These are phyloP conservation scores for Babesia gibsoni DNA, from an alignment of 169 alveolate species.

Conservation along the genomic window DNA sequence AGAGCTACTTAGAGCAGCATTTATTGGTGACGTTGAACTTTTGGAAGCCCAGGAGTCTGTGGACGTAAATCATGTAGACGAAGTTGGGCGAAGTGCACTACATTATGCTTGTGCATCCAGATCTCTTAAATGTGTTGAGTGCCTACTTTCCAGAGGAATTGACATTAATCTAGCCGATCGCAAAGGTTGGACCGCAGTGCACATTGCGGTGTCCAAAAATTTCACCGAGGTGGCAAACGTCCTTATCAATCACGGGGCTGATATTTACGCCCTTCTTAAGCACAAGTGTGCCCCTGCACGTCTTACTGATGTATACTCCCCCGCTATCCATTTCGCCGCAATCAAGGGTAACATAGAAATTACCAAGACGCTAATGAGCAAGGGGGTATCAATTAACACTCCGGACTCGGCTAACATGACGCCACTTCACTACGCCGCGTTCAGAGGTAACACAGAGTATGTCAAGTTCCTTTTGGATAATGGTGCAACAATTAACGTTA, in stretches of 20 bases:
- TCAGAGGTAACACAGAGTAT: constrained; percentile 72
- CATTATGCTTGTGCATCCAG: constrained; percentile 85
- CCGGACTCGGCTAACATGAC: constrained; percentile 78
- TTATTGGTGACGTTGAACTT: constrained; percentile 74
- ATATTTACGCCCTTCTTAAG: constrained; percentile 68
- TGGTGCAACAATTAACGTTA: constrained; percentile 75
- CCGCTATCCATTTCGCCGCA: constrained; percentile 84
- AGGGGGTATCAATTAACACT: constrained; percentile 77
- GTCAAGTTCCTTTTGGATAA: constrained; percentile 67
- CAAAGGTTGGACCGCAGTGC: constrained; percentile 83
- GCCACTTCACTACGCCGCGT: constrained; percentile 81
- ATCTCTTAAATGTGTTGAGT: constrained; percentile 67
- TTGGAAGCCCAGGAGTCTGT: constrained; percentile 62
- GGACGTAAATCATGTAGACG: constrained; percentile 73
- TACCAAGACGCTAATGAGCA: constrained; percentile 66
- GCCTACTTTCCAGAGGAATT: constrained; percentile 68
- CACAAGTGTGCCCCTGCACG: constrained; percentile 85
- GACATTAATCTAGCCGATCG: constrained; percentile 76
- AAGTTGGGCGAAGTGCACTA: constrained; percentile 83
- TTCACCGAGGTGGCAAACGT: constrained; percentile 76
- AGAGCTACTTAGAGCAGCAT: constrained; percentile 71
- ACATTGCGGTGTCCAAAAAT: constrained; percentile 81
- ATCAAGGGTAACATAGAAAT: constrained; percentile 78
- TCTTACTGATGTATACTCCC: constrained; percentile 73
- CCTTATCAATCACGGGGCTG: constrained; percentile 71